These are phyloP conservation scores for Salix caprea DNA, from an alignment of 345 rosid genomes.

Conservation along the genomic window DNA sequence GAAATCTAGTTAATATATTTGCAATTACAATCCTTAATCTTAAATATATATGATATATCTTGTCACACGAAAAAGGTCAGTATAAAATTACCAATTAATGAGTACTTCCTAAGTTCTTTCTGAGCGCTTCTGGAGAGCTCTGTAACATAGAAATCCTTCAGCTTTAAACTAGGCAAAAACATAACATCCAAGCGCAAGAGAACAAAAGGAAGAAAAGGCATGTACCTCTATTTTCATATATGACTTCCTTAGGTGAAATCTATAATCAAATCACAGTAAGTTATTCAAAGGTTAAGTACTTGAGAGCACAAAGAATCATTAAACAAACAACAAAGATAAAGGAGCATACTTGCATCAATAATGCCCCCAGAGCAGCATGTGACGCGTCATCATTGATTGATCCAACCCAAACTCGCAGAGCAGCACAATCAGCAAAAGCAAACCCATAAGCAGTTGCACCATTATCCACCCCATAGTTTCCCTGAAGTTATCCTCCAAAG, in stretches of 20 bases:
- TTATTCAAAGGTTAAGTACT: constrained; percentile 15
- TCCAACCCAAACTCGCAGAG: constrained; percentile 87
- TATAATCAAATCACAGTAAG: constrained; percentile 24
- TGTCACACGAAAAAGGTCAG: background rate
- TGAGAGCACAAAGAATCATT: background rate
- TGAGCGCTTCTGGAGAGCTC: constrained; percentile 81
- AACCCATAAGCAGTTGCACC: constrained; percentile 64
- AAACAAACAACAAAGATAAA: constrained; percentile 9
- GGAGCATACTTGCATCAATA: constrained; percentile 77
- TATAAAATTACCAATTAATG: constrained; percentile 51
- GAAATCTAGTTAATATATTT: too few species aligned
- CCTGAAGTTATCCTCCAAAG: constrained; percentile 33
- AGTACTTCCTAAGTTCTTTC: constrained; percentile 74
- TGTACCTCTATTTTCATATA: constrained; percentile 75
- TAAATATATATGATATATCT: too few species aligned
- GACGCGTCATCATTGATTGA: constrained; percentile 72
- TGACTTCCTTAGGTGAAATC: constrained; percentile 91
- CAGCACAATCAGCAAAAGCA: constrained; percentile 97
- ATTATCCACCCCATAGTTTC: constrained; percentile 37
- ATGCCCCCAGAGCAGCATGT: constrained; percentile 75
- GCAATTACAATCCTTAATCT: too few species aligned
- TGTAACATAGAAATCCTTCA: constrained; percentile 33
- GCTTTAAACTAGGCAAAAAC: background rate
- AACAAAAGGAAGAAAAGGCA: background rate
- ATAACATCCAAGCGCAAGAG: background rate